Base-by-base conservation (phyloP, 306 rosid genomes). In the Corylus heterophylla region DNA sequence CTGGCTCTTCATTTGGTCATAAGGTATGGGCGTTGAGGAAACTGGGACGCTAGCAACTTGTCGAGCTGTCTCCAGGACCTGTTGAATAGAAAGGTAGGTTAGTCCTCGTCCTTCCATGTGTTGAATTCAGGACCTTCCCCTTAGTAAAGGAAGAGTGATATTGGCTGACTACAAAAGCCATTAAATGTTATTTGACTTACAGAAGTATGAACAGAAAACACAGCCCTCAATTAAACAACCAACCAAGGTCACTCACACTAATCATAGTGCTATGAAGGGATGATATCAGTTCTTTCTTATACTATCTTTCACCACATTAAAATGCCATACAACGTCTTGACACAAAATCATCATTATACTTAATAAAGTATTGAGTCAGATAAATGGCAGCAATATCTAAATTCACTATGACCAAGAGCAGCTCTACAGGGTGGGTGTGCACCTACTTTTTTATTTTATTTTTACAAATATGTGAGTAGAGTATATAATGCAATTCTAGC, bases 41-140 rank as follows among this genome's bases (percentile, higher is more conserved):
- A 79, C 74, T 12, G 94, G 94, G 84, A 86, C 82, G 85, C 97
- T 90, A 54, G 98, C 94, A 72, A 95, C 97, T 84, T 93, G 94
- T 62, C 89, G 85, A 29, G 99, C 99, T 8, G 92, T 93, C 85
- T 91, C 98, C 84, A 89, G 85, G 85, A 95, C 99, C 98, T 95
- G 52, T 49, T 49, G 52, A 49, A 49, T 49, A 49, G 52, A 49
- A 49, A 49, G 52, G 52, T 49, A 49, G 66, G 16, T 25, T 25
- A 59, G 35, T 59, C 66, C 37, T 59, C 17, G 12, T 29, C 66
- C 12, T 59, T 14, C 4, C 45, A 63, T 5, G 45, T 5, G n/a
- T 63, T 63, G 69, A 63, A 14, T 27, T 63, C 31, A 63, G 0
- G 27, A 4, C 27, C 72, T 42, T 67, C 29, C 50, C 72, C 50